phyloP scores from a whole-genome alignment of 2,329 filamentous ascomycete genomes.

The Arthrinium puccinioides region DNA sequence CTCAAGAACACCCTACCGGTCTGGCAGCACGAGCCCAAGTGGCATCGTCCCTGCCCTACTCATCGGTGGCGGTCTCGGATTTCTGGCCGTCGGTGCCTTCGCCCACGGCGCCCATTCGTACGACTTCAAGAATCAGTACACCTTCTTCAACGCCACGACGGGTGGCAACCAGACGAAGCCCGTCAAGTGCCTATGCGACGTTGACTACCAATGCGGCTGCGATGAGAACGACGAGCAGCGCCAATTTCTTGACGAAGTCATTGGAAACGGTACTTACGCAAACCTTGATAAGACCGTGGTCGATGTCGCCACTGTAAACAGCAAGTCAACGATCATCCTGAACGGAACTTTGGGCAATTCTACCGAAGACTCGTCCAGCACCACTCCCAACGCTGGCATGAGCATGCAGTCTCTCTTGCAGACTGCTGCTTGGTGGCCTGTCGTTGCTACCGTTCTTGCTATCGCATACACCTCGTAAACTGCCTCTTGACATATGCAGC shows the following conservation, averaged over 20 bases:
- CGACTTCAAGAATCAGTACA: constrained; percentile 42
- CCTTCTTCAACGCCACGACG: constrained; percentile 42
- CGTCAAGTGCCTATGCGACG: constrained; percentile 54
- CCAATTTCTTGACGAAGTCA: constrained; percentile 51
- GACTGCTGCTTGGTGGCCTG: constrained; percentile 43
- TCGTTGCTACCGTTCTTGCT: constrained; percentile 33
- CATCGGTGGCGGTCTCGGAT: constrained; percentile 37
- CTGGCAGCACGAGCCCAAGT: constrained; percentile 42
- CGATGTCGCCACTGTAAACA: constrained; percentile 54
- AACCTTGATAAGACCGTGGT: constrained; percentile 55
- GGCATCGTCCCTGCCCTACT: constrained; percentile 42
- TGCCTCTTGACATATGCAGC: too few species aligned
- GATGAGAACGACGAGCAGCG: constrained; percentile 58
- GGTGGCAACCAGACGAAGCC: constrained; percentile 51
- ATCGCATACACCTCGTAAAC: constrained; percentile 35
- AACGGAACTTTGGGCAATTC: constrained; percentile 71
- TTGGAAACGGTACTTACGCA: constrained; percentile 57
- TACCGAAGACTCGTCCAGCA: constrained; percentile 40
- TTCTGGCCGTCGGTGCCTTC: constrained; percentile 54
- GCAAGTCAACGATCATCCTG: constrained; percentile 57
- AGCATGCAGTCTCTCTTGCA: constrained; percentile 26
- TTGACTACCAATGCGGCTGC: constrained; percentile 45
- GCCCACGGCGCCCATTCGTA: constrained; percentile 44
- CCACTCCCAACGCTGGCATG: constrained; percentile 28
- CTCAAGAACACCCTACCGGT: constrained; percentile 48